Evolutionary conservation across 345 rosid species (phyloP), one percentile per base, ranked within the genome.

Genomic region (Brassica carinata): DNA sequence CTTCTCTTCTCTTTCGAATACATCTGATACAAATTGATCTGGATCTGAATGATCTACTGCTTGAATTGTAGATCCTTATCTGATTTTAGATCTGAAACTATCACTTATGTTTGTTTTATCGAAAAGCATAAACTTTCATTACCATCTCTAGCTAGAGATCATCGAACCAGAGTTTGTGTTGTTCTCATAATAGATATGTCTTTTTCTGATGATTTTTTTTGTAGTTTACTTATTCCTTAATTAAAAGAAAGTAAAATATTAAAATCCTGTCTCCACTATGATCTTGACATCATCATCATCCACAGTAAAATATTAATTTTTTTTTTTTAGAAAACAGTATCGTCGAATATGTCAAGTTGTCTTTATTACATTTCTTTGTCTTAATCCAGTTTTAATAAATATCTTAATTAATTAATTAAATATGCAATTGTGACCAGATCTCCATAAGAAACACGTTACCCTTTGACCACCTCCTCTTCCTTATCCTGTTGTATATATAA

Each of bases 381-480:
- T 9, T 66, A 66, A 64, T 64, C 31, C 2, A 66, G 18, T 17
- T n/a, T 51, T 17, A 14, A 14, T 53, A 13, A 71, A 2, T 31
- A 15, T 55, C n/a, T 2, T 13, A 14, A 59, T 36, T 61, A 61
- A 61, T 34, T 33, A 34, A 67, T 30, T 29, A 31, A 67, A 29
- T 43, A 48, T 14, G 27, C 3, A 0, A 5, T 7, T 18, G 19
- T 5, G 76, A 81, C 76, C 79, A 80, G 80, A 80, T 81, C 80
- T 81, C 80, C 76, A 81, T 81, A 70, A 81, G 63, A 71, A 81
- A 70, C 80, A 81, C 83, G 80, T 81, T 75, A 81, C 80, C 76
- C 14, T 75, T 81, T 80, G 83, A 81, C 83, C 80, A 57, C 80
- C 76, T 75, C 83, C 71, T 80, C 75, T 80, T 69, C 62, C 72